phyloP scores from a whole-genome alignment of 257 asterid genomes.

The Solanum pennellii region DNA sequence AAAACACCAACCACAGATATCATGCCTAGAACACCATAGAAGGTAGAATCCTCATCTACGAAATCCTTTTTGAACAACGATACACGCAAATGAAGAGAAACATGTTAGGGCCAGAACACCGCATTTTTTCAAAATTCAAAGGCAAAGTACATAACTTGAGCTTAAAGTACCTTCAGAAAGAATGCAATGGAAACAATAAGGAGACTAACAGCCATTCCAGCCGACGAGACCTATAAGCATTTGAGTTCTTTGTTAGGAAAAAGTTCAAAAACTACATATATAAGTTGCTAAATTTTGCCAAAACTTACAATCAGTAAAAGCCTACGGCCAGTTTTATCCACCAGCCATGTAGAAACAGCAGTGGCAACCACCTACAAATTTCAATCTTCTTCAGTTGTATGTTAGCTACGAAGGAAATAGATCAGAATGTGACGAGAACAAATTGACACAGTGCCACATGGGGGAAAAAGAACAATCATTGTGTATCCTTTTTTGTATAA shows the following conservation, averaged over 20 bases:
- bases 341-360: slow-evolving; percentile 73
- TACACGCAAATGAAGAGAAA: not conserved
- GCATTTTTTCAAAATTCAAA: not conserved
- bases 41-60: slow-evolving; percentile 33
- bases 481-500: not conserved
- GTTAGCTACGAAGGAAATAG: not conserved
- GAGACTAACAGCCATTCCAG: slow-evolving; percentile 80
- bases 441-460: not conserved
- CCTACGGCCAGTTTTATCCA: slow-evolving; percentile 90
- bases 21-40: slow-evolving; percentile 45
- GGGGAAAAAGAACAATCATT: not conserved
- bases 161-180: slow-evolving; percentile 56
- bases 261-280: not conserved
- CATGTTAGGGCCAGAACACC: not conserved
- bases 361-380: slow-evolving; percentile 74
- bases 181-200: slow-evolving; percentile 60
- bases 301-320: slow-evolving; percentile 62
- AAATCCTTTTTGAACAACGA: slow-evolving; percentile 26
- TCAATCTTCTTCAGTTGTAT: not conserved
- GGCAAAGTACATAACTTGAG: not conserved
- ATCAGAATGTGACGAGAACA: not conserved
- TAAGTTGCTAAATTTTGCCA: not conserved
- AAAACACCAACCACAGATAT: slow-evolving; percentile 53
- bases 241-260: not conserved
- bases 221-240: slow-evolving; percentile 52